These are phyloP conservation scores for Fusarium longipes DNA, from an alignment of 2,329 filamentous ascomycete genomes.

Conservation along the genomic window DNA sequence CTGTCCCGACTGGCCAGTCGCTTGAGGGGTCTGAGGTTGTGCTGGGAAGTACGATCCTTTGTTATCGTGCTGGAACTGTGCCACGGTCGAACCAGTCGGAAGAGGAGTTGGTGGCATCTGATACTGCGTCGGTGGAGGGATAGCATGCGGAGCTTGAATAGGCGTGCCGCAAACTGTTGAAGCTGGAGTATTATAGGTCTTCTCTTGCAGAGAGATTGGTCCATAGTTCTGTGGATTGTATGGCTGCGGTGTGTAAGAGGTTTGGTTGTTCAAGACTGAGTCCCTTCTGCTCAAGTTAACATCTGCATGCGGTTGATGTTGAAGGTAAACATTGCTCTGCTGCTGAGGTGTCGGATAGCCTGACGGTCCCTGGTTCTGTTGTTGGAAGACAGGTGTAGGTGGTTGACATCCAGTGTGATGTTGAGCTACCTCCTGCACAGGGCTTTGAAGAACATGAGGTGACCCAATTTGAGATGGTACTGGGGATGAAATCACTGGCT, in stretches of 20 bases:
- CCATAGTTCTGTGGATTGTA: constrained; percentile 34
- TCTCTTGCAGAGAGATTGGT: not conserved
- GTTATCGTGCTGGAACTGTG: not conserved
- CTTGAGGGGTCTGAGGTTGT: not conserved
- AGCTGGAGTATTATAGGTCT: not conserved
- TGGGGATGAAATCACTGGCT: not conserved
- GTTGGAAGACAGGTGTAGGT: not conserved
- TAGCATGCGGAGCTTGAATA: not conserved
- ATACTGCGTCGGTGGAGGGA: not conserved
- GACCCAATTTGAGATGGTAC: not conserved
- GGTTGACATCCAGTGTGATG: not conserved
- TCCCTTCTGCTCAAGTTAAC: constrained; percentile 3
- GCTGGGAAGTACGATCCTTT: constrained; percentile 13
- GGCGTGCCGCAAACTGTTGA: accelerated
- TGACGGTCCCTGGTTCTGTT: not conserved
- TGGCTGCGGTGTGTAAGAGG: not conserved
- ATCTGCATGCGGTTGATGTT: not conserved
- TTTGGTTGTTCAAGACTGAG: constrained; percentile 1
- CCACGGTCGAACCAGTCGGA: not conserved
- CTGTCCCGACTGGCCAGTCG: constrained; percentile 2
- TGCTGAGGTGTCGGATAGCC: not conserved
- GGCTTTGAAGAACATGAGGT: not conserved
- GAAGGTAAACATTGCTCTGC: not conserved
- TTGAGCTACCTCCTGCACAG: not conserved
- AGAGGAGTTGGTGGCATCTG: constrained; percentile 16